Evolutionary conservation across 1,284 basidiomycete species (phyloP).

Genomic region (Boletus sp.): DNA sequence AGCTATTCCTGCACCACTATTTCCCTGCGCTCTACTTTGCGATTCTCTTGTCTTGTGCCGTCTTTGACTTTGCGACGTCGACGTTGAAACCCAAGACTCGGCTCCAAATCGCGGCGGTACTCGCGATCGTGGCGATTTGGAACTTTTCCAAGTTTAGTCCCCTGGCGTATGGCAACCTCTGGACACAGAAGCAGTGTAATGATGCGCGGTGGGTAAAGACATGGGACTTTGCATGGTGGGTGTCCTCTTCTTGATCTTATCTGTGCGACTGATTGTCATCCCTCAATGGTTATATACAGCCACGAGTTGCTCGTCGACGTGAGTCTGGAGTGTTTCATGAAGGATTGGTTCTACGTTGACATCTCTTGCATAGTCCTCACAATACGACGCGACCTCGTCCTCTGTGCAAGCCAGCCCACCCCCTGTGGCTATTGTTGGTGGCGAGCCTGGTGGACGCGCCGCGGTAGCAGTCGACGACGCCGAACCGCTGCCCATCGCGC

Average conservation of each 20-base stretch:
- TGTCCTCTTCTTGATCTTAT: slow-evolving; percentile 1
- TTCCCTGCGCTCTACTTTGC: slow-evolving; percentile 96
- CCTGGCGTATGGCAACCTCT: slow-evolving; percentile 82
- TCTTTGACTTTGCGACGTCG: slow-evolving; percentile 88
- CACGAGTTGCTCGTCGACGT: slow-evolving; percentile 68
- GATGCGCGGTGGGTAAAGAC: slow-evolving; percentile 85
- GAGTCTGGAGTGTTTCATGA: slow-evolving; percentile 32
- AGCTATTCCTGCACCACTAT: slow-evolving; percentile 97
- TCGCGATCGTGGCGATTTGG: slow-evolving; percentile 77
- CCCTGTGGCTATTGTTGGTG: slow-evolving; percentile 49
- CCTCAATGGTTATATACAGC: slow-evolving; percentile 43
- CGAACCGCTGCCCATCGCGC: slow-evolving; percentile 10
- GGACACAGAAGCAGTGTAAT: slow-evolving; percentile 85
- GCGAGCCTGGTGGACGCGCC: slow-evolving; percentile 48
- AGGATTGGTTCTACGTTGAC: not conserved
- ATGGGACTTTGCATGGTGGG: slow-evolving; percentile 96
- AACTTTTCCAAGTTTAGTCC: slow-evolving; percentile 84
- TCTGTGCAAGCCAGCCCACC: slow-evolving; percentile 45
- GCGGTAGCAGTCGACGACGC: slow-evolving; percentile 51
- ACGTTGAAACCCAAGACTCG: slow-evolving; percentile 76
- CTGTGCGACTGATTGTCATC: slow-evolving; percentile 5
- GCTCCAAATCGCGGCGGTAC: slow-evolving; percentile 76
- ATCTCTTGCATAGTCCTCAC: slow-evolving; percentile 49
- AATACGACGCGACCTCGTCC: slow-evolving; percentile 47
- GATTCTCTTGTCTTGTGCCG: slow-evolving; percentile 75